Conservation (phyloP, 306 rosid genomes). For the Quercus gilva region DNA sequence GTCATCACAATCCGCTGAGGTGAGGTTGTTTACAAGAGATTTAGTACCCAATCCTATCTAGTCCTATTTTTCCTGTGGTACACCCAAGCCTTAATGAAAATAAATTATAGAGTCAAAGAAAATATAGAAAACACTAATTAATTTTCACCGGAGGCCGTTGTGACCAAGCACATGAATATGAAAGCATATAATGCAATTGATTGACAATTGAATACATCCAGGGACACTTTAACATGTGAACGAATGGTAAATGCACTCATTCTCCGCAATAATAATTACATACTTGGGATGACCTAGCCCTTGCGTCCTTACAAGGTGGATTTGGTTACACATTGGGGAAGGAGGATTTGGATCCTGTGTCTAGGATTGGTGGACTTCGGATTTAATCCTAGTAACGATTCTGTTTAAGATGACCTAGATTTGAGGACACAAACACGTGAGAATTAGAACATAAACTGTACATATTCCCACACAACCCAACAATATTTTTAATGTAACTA, state of each 20-base stretch:
- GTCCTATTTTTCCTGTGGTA: neutral
- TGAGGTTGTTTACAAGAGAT: neutral
- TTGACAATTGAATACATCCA: no score
- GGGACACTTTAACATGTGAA: neutral
- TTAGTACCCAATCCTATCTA: neutral
- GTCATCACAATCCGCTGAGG: neutral
- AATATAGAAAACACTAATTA: neutral
- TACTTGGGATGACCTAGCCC: neutral
- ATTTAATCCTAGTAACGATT: neutral
- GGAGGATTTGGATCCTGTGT: neutral
- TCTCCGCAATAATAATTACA: no score
- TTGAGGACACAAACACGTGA: neutral
- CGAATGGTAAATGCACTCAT: neutral
- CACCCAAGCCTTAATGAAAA: neutral
- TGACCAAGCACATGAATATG: no score
- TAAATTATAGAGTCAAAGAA: neutral
- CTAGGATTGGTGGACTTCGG: neutral
- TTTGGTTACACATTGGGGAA: neutral
- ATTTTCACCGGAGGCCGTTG: no score
- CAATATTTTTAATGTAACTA: neutral
- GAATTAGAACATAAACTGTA: neutral
- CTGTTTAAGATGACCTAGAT: neutral
- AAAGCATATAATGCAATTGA: no score
- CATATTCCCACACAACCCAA: neutral
- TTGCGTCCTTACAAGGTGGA: no score